A percentile compares a stretch with the other conserved stretches of the same genome.
phyloP scores from a whole-genome alignment of 768 basidiomycete genomes.

The Naganishia friedmannii region DNA sequence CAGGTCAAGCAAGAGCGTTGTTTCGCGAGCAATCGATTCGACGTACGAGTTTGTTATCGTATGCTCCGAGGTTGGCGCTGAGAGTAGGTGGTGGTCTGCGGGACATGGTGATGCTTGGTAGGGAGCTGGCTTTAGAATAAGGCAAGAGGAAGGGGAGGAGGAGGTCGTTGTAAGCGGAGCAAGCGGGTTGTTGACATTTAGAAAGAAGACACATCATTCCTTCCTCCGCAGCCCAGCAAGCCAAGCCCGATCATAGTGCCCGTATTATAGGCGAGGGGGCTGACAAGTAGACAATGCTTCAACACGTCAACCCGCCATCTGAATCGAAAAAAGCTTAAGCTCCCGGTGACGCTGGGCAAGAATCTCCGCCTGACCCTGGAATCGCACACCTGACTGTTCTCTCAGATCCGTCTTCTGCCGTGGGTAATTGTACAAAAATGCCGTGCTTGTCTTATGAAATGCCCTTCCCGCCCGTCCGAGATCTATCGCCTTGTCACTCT shows the following conservation, averaged over 20 bases:
- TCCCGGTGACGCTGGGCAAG: background rate
- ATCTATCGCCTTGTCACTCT: background rate
- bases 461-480: background rate
- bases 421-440: background rate
- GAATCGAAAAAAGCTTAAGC: background rate
- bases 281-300: background rate
- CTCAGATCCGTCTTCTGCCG: background rate
- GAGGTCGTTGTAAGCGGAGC: background rate
- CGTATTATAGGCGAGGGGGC: background rate
- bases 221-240: background rate
- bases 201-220: background rate
- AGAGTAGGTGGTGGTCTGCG: conserved; percentile 4
- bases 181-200: background rate
- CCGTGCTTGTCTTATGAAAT: background rate
- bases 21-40: background rate
- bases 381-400: background rate
- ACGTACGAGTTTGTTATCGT: conserved; percentile 50
- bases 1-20: background rate
- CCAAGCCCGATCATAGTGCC: background rate
- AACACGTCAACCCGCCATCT: conserved; percentile 15
- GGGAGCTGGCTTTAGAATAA: no score
- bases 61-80: conserved; percentile 36
- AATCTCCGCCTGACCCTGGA: no score
- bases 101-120: background rate
- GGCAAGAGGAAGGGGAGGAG: background rate